Evolutionary conservation across 495 filamentous ascomycete species (phyloP), one percentile per base, ranked within the genome.

Genomic region (Lophium mytilinum): DNA sequence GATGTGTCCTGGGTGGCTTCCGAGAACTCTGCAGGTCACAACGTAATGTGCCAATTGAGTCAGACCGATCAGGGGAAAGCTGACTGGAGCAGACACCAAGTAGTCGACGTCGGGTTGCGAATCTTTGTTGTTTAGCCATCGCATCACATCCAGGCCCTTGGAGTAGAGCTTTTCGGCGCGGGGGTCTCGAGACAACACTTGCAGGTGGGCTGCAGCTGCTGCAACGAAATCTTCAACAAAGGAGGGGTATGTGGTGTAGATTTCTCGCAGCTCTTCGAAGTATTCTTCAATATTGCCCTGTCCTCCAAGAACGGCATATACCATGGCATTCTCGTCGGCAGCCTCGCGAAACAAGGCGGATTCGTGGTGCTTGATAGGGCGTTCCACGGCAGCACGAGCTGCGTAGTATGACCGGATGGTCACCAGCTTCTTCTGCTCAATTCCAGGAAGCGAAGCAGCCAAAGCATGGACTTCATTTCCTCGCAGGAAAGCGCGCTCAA

Each of bases 251-350:
- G 89, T 94, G 46, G 78, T 81, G 75, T 91, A 94, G 35, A 97
- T 78, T 70, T 92, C 86, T 37, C 92, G 83, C 40, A 99, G 80
- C 73, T 99, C 94, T 53, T 96, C 91, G 68, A 97, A 99, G 73
- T 97, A 99, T 71, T 97, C 94, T 70, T 97, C 90, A 57, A 97
- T 96, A 70, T 97, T 99, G 52, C 94, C 94, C 69, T 99, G 94
- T n/a, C 94, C 94, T 45, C 94, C 94, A 60, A 96, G 96, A 55
- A 99, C 88, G 49, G 83, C 88, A 75, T 95, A 97, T 41, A 97
- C 77, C 53, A 76, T 82, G 7, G 89, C 92, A 36, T 78, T 78
- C 39, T 79, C 81, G 42, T 96, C 91, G 3, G 81, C 83, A 4
- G 89, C 90, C 18, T 90, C 90, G 17, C 94, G 83, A 68, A 96